Percentiles rank a stretch among this genome's conserved stretches.
These are phyloP conservation scores for Plasmopara muralis DNA, from an alignment of 352 stramenopile species.

Conservation along the genomic window DNA sequence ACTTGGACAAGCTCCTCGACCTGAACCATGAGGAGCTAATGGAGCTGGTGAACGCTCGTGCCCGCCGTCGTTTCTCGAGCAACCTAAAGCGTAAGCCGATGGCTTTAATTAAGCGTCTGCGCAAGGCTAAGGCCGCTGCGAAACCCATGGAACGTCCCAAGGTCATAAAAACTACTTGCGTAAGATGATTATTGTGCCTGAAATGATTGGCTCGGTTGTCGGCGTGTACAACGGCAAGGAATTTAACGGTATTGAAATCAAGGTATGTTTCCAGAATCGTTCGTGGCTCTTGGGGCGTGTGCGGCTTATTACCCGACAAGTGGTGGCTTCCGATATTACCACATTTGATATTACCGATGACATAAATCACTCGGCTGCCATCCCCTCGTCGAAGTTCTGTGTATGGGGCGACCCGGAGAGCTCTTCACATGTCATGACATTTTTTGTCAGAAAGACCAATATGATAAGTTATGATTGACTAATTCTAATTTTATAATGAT, in stretches of 20 bases:
- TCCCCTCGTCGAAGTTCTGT: too few species aligned
- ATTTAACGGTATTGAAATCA: conserved; percentile 99
- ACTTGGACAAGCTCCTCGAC: conserved; percentile 99
- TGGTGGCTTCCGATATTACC: conserved; percentile 12
- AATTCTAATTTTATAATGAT: not conserved
- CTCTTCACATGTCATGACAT: conserved; percentile 6
- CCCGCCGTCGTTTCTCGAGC: conserved; percentile 97
- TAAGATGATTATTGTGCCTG: conserved; percentile 99
- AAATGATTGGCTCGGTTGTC: conserved; percentile 99
- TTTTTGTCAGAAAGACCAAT: too few species aligned
- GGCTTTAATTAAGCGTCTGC: conserved; percentile 98
- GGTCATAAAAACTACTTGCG: conserved; percentile 99
- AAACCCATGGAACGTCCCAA: conserved; percentile 96
- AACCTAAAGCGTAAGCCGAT: conserved; percentile 99
- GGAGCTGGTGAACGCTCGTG: conserved; percentile 95
- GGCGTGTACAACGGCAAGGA: conserved; percentile 99
- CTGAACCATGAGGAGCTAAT: conserved; percentile 99
- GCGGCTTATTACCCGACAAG: conserved; percentile 74
- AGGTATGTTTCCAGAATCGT: conserved; percentile 87
- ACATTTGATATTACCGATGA: not conserved
- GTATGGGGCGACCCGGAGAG: conserved; percentile 85
- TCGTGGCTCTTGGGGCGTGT: conserved; percentile 74
- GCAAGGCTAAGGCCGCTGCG: conserved; percentile 98
- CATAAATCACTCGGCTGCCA: conserved; percentile 38
- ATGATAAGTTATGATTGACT: too few species aligned